Base-by-base conservation (phyloP, 2,329 filamentous ascomycete genomes). In the Stemphylium vesicarium region DNA sequence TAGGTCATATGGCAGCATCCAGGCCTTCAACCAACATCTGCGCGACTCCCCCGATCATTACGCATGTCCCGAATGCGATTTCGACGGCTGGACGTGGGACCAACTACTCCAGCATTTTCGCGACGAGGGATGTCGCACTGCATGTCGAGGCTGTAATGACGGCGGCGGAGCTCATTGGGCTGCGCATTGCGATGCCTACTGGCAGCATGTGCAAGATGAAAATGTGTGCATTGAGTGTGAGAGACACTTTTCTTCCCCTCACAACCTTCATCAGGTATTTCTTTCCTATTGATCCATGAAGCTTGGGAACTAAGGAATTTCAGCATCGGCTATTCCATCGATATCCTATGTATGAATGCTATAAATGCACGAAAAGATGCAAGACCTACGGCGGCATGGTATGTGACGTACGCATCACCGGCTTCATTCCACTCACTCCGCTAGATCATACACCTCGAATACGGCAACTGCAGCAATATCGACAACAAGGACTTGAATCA, bases 371-470 rank as follows among this genome's bases (percentile, higher is more conserved):
- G 2, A 16, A 4, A 4, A 40, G 1, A 1, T 49, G 33, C 31
- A 49, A 37, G 9, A 50, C 47, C 12, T 50, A 50, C 5, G 31
- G 47, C 39, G 47, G 47, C 39, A 50, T 50, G 47, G 47, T 38
- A 43, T 6, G 22, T 6, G 3, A 4, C 18, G 7, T 24, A 15
- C 4, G 12, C 6, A 18, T 18, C 1, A 15, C 3, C 15, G 5
- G n/a, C 2, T 6, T 5, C 22, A 12, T 5, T 9, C 24, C 16
- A 6, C 37, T 40, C 18, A 41, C 29, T 10, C 4, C n/a, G n/a
- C 20, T 10, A 50, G 47, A 43, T 50, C 22, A 50, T 50, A 9
- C 47, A 50, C 18, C 22, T 43, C 5, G 47, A 50, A 37, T 24
- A 26, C 9, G 32, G 47, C 22, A 20, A 15, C 20, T 50, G 47